Evolutionary conservation across 768 basidiomycete genomes (phyloP).

Genomic region (Pseudohyphozyma bogoriensis): DNA sequence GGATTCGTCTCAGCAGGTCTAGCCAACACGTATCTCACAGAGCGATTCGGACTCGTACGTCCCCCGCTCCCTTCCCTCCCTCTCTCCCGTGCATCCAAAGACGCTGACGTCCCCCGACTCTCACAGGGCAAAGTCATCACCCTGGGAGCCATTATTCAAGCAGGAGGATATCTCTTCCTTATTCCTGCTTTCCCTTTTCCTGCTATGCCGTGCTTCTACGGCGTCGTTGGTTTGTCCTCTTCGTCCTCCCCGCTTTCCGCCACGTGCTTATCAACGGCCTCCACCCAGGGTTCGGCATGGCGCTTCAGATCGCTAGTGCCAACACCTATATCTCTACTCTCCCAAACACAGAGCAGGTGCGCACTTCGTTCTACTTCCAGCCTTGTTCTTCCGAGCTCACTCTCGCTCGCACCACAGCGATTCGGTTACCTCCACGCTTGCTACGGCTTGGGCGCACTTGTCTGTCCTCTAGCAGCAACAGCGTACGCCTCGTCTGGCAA

Average conservation of each 20-base stretch:
- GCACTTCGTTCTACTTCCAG: neutral
- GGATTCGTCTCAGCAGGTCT: conserved; percentile 7
- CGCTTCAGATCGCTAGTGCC: conserved; percentile 9
- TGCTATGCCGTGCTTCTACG: conserved; percentile 7
- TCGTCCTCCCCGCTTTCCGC: neutral
- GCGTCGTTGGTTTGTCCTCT: conserved; percentile 1
- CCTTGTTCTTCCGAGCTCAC: neutral
- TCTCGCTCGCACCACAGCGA: neutral
- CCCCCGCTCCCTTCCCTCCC: neutral
- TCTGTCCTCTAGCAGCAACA: conserved; percentile 14
- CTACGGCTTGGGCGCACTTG: conserved; percentile 8
- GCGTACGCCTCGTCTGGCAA: conserved; percentile 7
- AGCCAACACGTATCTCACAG: neutral
- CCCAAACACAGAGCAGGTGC: conserved; percentile 3
- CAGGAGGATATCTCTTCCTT: conserved; percentile 6
- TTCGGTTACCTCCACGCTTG: conserved; percentile 2
- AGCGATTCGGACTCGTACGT: conserved; percentile 5
- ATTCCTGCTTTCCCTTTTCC: conserved; percentile 19
- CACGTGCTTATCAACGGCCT: neutral
- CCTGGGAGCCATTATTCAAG: conserved; percentile 4
- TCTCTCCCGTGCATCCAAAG: too few relatives aligned
- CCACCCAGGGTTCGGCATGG: neutral
- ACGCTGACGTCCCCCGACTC: too few relatives aligned
- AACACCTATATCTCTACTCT: conserved; percentile 11
- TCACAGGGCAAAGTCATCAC: conserved; percentile 14